Percentiles rank a stretch among this genome's conserved stretches.
Conservation (phyloP, 805 yeast genomes). For the Metschnikowia koreensis region DNA sequence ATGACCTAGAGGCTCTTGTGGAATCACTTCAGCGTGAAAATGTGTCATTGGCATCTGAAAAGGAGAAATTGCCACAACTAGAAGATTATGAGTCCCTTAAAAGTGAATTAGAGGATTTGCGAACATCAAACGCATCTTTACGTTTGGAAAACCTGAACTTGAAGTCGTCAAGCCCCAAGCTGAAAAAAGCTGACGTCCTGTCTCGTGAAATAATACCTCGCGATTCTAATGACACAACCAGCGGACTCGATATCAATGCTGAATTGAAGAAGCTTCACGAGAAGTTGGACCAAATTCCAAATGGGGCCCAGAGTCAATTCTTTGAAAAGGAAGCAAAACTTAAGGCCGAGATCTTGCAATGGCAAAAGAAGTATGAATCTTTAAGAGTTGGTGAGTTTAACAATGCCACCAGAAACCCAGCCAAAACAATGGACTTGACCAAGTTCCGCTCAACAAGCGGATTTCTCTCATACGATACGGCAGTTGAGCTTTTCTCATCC, state of each 20-base stretch:
- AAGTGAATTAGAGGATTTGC: constrained; percentile 29
- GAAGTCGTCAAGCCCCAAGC: constrained; percentile 20
- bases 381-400: constrained; percentile 36
- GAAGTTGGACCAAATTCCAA: constrained; percentile 28
- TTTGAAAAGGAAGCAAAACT: constrained; percentile 16
- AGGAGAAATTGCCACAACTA: constrained; percentile 1
- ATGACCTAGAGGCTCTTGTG: constrained; percentile 5
- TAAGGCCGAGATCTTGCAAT: constrained; percentile 36
- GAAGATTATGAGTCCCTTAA: constrained; percentile 8
- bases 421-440: constrained; percentile 25
- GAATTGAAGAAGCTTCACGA: constrained; percentile 27
- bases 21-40: constrained; percentile 8
- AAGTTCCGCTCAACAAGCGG: constrained; percentile 40
- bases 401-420: constrained; percentile 20
- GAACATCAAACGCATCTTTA: constrained; percentile 31
- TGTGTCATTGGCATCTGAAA: constrained; percentile 1
- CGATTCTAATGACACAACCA: neutral
- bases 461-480: constrained; percentile 42
- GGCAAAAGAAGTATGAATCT: constrained; percentile 54
- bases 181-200: neutral
- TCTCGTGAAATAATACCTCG: neutral
- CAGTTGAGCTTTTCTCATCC: constrained; percentile 46
- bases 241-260: constrained; percentile 12
- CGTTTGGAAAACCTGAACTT: constrained; percentile 39
- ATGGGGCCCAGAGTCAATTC: constrained; percentile 9